Evolutionary conservation across 139 green algal species (phyloP).

Genomic region (Chlorella sp.): DNA sequence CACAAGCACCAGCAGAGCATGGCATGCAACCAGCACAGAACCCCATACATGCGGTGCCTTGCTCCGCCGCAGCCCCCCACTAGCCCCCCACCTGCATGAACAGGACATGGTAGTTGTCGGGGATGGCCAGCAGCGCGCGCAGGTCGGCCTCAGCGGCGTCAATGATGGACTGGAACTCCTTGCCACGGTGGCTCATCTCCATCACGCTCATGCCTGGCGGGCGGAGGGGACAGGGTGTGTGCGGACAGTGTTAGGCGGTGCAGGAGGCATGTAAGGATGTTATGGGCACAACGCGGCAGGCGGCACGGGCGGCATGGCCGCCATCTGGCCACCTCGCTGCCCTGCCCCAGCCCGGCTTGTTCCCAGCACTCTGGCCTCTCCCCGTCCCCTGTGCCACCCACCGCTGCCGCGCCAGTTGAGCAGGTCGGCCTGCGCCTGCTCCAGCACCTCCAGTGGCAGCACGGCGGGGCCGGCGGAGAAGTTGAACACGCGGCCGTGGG

Average conservation of each 20-base stretch:
- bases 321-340: too few species aligned
- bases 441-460: slow-evolving; percentile 93
- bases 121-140: slow-evolving; percentile 90
- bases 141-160: slow-evolving; percentile 95
- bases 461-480: slow-evolving; percentile 93
- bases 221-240: background rate
- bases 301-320: too few species aligned
- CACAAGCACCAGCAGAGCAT: too few species aligned
- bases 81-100: slow-evolving; percentile 76
- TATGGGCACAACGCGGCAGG: background rate
- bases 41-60: too few species aligned
- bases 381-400: background rate
- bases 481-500: slow-evolving; percentile 80
- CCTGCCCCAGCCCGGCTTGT: too few species aligned
- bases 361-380: too few species aligned
- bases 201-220: slow-evolving; percentile 95
- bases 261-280: background rate
- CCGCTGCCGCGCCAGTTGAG: slow-evolving; percentile 89
- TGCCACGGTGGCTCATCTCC: slow-evolving; percentile 99
- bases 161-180: slow-evolving; percentile 94
- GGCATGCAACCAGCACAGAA: too few species aligned
- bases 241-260: background rate
- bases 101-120: slow-evolving; percentile 96
- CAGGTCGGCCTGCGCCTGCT: slow-evolving; percentile 91
- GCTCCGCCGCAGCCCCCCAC: background rate